Base-by-base conservation (phyloP, 306 rosid species). In the Nissolia schottii region DNA sequence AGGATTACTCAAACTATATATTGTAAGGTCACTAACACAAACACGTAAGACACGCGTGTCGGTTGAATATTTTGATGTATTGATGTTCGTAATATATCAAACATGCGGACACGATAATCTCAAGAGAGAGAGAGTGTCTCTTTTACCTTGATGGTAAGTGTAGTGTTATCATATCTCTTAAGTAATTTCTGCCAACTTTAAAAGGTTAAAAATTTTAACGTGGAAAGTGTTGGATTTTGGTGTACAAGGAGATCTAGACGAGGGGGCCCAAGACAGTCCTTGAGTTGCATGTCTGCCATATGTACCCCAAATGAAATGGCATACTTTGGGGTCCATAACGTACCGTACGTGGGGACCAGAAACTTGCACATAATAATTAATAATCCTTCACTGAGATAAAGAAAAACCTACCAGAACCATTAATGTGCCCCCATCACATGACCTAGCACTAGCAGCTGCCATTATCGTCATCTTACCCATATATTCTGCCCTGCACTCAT, bases 241-340 rank as follows among this genome's bases (percentile, higher is more conserved):
- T 70, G 86, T 72, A 73, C 37, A 48, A 32, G 40, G 35, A 75
- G 79, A 78, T 78, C 78, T 56, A 12, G 12, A 41, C 64, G 53
- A 28, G 56, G 80, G 77, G 76, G 13, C 80, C 79, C 65, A 46
- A 25, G 45, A 56, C 32, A 35, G 83, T 72, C 78, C 73, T 70
- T 54, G 50, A 48, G 77, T 60, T 73, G 76, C 79, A 76, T 83
- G 83, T 70, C 77, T 60, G 85, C 75, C 83, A 68, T 48, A 53
- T 67, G 77, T 61, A 67, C 56, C 28, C 54, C 63, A 34, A 79
- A 46, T 38, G 43, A 22, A 71, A 62, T 8, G 31, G 22, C 76
- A 57, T 2, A 58, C 27, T 46, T 9, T 46, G 67, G 83, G 83
- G 74, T 40, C 81, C 78, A 55, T 59, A 22, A 6, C 28, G 79